Percentiles rank a stretch among this genome's conserved stretches.
Evolutionary conservation across 129 eudicot species (phyloP).

Genomic region (Silybum marianum): DNA sequence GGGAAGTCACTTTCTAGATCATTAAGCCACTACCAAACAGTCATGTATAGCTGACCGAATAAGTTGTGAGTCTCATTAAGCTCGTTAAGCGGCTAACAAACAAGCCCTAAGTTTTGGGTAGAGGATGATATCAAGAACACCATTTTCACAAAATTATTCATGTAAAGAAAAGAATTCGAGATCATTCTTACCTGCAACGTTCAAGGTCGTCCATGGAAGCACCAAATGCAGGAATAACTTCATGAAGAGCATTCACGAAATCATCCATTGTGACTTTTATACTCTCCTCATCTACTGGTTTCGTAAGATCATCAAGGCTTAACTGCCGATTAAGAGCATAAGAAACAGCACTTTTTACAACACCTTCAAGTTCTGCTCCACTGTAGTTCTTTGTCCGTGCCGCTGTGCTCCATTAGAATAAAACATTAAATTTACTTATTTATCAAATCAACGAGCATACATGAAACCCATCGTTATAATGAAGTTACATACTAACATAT

Average conservation of each 20-base stretch:
- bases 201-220: conserved; percentile 93
- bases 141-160: background rate
- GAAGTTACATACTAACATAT: background rate
- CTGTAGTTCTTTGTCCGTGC: conserved; percentile 98
- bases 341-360: conserved; percentile 98
- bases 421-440: background rate
- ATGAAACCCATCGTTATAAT: background rate
- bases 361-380: conserved; percentile 99
- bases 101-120: too few species aligned
- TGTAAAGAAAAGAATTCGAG: background rate
- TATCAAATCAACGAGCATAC: background rate
- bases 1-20: too few species aligned
- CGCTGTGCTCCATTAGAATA: conserved; percentile 52
- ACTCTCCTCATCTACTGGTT: conserved; percentile 87
- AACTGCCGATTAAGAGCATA: conserved; percentile 91
- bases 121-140: background rate
- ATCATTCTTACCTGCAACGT: conserved; percentile 78
- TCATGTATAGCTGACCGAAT: too few species aligned
- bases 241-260: conserved; percentile 82
- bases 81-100: too few species aligned
- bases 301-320: conserved; percentile 84
- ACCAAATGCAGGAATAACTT: conserved; percentile 92
- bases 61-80: too few species aligned
- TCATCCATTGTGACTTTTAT: conserved; percentile 97
- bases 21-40: too few species aligned